phyloP scores from a whole-genome alignment of 495 filamentous ascomycete genomes.

The Neurospora sp. region DNA sequence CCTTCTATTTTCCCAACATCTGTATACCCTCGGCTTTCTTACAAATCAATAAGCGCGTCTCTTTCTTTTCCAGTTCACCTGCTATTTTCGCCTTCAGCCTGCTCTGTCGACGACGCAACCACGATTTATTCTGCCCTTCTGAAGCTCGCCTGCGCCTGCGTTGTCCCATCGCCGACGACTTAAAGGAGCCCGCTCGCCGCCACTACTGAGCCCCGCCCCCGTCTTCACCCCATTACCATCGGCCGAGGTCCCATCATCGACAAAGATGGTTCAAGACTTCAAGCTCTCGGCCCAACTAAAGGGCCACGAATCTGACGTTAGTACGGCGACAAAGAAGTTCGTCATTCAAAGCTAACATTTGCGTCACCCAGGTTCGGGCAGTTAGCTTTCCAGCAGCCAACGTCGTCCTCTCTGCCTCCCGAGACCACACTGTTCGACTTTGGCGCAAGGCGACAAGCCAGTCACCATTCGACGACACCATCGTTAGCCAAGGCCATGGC shows the following conservation, averaged over 20 bases:
- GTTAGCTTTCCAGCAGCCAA: slow-evolving; percentile 71
- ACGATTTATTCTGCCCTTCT: not conserved
- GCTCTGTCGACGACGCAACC: not conserved
- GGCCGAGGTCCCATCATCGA: not conserved
- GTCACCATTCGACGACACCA: slow-evolving; percentile 68
- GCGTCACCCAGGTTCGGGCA: slow-evolving; percentile 61
- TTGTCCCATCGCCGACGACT: not conserved
- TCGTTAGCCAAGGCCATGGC: slow-evolving; percentile 62
- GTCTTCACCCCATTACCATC: not conserved
- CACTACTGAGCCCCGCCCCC: slow-evolving; percentile 2
- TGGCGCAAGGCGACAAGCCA: slow-evolving; percentile 57
- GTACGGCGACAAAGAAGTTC: slow-evolving; percentile 14
- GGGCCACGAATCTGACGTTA: slow-evolving; percentile 78
- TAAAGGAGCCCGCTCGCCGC: not conserved
- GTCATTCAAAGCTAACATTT: slow-evolving; percentile 8
- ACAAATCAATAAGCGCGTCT: not conserved
- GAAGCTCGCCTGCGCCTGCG: not conserved
- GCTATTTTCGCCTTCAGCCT: not conserved
- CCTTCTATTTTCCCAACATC: not conserved
- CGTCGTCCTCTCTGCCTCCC: slow-evolving; percentile 70
- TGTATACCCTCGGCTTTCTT: not conserved
- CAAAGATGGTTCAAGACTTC: slow-evolving; percentile 43
- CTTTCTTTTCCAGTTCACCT: not conserved
- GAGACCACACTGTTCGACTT: slow-evolving; percentile 80
- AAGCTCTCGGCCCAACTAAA: slow-evolving; percentile 74